These are phyloP conservation scores for Pachysandra terminalis DNA, from an alignment of 164 flowering plant genomes.

Conservation along the genomic window DNA sequence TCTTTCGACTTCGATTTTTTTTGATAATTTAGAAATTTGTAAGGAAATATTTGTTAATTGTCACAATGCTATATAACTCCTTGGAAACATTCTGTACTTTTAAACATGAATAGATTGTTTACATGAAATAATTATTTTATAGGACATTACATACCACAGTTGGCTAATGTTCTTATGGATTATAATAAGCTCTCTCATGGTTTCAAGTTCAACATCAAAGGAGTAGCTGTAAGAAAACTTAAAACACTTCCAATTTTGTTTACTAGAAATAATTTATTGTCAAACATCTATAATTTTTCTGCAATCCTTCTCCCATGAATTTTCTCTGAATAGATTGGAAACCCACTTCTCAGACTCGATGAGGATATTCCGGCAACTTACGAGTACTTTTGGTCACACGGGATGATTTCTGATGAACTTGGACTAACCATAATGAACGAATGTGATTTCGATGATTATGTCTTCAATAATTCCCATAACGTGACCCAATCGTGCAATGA, in stretches of 20 bases:
- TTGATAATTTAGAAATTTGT: no score
- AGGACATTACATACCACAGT: conserved; percentile 97
- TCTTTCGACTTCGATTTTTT: no score
- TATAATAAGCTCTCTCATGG: conserved; percentile 60
- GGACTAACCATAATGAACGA: conserved; percentile 70
- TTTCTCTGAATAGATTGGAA: conserved; percentile 61
- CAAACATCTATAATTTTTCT: not conserved
- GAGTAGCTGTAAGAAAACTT: conserved; percentile 72
- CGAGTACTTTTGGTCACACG: conserved; percentile 93
- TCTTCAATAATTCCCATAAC: conserved; percentile 57
- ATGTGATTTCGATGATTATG: conserved; percentile 80
- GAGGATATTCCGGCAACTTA: conserved; percentile 65
- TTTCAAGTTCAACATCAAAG: conserved; percentile 84
- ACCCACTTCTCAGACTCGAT: conserved; percentile 84
- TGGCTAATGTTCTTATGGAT: conserved; percentile 67
- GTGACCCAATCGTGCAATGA: conserved; percentile 43
- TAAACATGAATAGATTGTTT: not conserved
- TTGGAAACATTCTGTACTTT: not conserved
- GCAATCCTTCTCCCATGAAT: not conserved
- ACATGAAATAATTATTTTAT: conserved; percentile 1
- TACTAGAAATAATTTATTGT: not conserved
- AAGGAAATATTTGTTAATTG: not conserved
- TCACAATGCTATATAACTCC: not conserved
- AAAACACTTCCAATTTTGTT: not conserved
- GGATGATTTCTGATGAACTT: conserved; percentile 95